phyloP scores from a whole-genome alignment of 2,329 filamentous ascomycete genomes.

The Fonsecaea pedrosoi region DNA sequence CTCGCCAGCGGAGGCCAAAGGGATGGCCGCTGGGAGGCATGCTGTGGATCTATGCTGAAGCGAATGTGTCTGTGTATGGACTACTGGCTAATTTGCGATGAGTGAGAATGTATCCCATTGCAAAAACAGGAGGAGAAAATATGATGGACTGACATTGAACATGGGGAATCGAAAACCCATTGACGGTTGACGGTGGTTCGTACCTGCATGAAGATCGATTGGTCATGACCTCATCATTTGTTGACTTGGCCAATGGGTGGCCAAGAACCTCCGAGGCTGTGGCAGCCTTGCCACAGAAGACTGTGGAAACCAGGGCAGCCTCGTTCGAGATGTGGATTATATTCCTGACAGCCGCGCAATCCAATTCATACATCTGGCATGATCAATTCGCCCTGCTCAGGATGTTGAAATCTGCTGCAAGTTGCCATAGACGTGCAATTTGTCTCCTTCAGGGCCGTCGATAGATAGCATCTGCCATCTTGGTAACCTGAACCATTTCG shows the following conservation, averaged over 20 bases:
- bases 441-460: constrained; percentile 47
- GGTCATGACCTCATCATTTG: constrained; percentile 26
- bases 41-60: constrained; percentile 16
- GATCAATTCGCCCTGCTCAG: not conserved
- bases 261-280: constrained; percentile 7
- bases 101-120: not conserved
- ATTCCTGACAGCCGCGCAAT: not conserved
- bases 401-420: not conserved
- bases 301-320: not conserved
- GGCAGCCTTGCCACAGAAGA: constrained; percentile 2
- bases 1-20: constrained; percentile 59
- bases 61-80: constrained; percentile 13
- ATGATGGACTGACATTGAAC: constrained; percentile 1
- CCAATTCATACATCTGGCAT: not conserved
- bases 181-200: not conserved
- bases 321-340: not conserved
- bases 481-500: constrained; percentile 83
- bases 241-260: not conserved
- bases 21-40: constrained; percentile 32
- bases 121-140: not conserved
- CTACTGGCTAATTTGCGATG: not conserved
- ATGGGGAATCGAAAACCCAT: not conserved
- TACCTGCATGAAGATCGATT: constrained; percentile 16
- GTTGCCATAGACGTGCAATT: not conserved
- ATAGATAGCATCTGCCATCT: constrained; percentile 94